Percentiles rank a stretch among this genome's conserved stretches.
phyloP scores from a whole-genome alignment of 176 grass and related monocot species.

The Oryza rufipogon region DNA sequence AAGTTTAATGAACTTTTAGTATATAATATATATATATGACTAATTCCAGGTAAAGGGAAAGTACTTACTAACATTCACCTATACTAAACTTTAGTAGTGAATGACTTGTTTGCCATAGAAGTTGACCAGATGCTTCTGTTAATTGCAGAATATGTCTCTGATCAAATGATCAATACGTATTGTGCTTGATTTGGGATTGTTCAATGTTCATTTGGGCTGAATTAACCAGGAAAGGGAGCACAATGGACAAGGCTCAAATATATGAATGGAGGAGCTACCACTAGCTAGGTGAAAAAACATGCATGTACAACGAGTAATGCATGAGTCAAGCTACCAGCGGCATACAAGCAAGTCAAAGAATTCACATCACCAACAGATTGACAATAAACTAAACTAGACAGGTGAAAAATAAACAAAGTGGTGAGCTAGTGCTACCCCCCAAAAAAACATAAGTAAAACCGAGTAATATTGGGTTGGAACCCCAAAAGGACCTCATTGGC shows the following conservation, averaged over 20 bases:
- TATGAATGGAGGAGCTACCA: too few relatives aligned
- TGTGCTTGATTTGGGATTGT: not conserved
- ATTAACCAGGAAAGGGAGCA: not conserved
- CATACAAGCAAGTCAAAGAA: not conserved
- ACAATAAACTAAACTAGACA: conserved; percentile 35
- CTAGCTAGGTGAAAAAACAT: not conserved
- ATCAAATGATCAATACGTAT: not conserved
- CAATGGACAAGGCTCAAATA: not conserved
- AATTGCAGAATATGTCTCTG: not conserved
- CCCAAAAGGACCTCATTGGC: conserved; percentile 41
- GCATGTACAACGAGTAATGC: too few relatives aligned
- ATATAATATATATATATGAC: too few relatives aligned
- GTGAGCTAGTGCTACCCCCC: not conserved
- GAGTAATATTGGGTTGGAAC: conserved; percentile 14
- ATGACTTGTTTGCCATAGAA: not conserved
- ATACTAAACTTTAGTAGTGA: too few relatives aligned
- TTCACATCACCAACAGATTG: conserved; percentile 6
- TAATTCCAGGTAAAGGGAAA: too few relatives aligned
- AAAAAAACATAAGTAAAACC: not conserved
- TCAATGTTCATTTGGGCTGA: not conserved
- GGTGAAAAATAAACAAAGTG: conserved; percentile 18
- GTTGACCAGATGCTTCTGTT: not conserved
- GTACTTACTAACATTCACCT: too few relatives aligned
- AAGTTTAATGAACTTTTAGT: too few relatives aligned
- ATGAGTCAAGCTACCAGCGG: too few relatives aligned